Evolutionary conservation across 805 yeast genomes (phyloP).

Genomic region (Scheffersomyces coipomensis): DNA sequence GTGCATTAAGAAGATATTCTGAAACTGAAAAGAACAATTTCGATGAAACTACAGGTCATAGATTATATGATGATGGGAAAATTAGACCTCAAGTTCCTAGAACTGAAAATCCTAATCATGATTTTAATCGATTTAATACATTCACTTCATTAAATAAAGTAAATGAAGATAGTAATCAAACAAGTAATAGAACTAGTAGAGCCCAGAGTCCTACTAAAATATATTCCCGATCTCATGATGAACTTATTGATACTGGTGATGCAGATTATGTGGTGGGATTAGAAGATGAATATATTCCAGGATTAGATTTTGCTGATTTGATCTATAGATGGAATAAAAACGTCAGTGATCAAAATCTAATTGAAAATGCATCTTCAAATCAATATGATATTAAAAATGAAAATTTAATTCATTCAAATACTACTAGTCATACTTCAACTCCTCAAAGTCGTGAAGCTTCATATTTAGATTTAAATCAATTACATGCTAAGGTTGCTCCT

Average conservation of each 20-base stretch:
- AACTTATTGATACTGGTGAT: not conserved
- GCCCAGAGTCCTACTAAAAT: constrained; percentile 14
- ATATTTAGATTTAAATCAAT: constrained; percentile 37
- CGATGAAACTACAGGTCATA: constrained; percentile 51
- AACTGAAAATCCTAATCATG: not conserved
- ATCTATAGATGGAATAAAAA: constrained; percentile 46
- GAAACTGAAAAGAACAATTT: constrained; percentile 65
- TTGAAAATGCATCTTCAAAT: not conserved
- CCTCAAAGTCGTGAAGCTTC: constrained; percentile 33
- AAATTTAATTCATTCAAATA: constrained; percentile 5
- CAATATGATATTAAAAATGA: not conserved
- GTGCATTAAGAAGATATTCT: constrained; percentile 56
- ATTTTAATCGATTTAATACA: constrained; percentile 10
- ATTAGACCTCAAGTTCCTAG: constrained; percentile 41
- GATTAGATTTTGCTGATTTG: constrained; percentile 54
- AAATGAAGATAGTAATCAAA: not conserved
- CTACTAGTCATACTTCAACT: constrained; percentile 19
- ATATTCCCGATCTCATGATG: constrained; percentile 32
- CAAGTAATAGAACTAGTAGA: not conserved
- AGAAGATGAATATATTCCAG: constrained; percentile 78
- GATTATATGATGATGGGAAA: constrained; percentile 52
- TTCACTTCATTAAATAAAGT: not conserved
- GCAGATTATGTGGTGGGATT: constrained; percentile 39
- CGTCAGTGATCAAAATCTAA: constrained; percentile 13
- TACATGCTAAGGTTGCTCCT: constrained; percentile 45